phyloP scores from a whole-genome alignment of 805 yeast genomes.

The Metschnikowia reukaufii region DNA sequence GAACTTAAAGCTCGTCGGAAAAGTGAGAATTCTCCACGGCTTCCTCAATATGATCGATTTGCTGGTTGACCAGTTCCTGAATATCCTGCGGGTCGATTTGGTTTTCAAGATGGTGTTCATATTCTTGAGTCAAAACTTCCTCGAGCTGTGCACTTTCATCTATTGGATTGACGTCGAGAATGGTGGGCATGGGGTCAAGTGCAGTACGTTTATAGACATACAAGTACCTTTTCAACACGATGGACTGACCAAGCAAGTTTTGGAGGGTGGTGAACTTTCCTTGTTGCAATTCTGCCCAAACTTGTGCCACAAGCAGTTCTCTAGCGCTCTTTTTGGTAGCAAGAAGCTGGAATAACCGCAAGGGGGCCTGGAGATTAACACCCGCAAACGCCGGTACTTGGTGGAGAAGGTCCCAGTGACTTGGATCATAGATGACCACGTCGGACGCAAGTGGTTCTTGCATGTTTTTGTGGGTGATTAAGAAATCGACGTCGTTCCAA shows the following conservation, averaged over 20 bases:
- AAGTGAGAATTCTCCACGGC: background rate
- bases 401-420: slow-evolving; percentile 24
- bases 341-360: slow-evolving; percentile 3
- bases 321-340: slow-evolving; percentile 2
- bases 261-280: slow-evolving; percentile 9
- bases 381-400: slow-evolving; percentile 23
- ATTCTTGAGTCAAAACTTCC: slow-evolving; percentile 11
- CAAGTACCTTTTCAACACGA: slow-evolving; percentile 24
- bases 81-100: slow-evolving; percentile 21
- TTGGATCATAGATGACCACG: slow-evolving; percentile 12
- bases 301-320: background rate
- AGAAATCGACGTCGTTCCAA: slow-evolving; percentile 33
- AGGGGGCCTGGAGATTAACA: slow-evolving; percentile 15
- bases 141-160: slow-evolving; percentile 4
- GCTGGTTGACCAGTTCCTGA: slow-evolving; percentile 23
- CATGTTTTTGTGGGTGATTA: slow-evolving; percentile 30
- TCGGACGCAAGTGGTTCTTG: slow-evolving; percentile 7
- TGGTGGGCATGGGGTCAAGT: slow-evolving; percentile 10
- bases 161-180: slow-evolving; percentile 6
- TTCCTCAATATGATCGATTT: slow-evolving; percentile 24
- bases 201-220: slow-evolving; percentile 30
- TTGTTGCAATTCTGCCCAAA: slow-evolving; percentile 9
- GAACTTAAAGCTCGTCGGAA: slow-evolving; percentile 12
- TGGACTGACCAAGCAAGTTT: background rate
- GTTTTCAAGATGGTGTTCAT: slow-evolving; percentile 5